A percentile compares a stretch with the other conserved stretches of the same genome.
Conservation (phyloP, 106 monocot genomes). For the Iris macrosiphon region DNA sequence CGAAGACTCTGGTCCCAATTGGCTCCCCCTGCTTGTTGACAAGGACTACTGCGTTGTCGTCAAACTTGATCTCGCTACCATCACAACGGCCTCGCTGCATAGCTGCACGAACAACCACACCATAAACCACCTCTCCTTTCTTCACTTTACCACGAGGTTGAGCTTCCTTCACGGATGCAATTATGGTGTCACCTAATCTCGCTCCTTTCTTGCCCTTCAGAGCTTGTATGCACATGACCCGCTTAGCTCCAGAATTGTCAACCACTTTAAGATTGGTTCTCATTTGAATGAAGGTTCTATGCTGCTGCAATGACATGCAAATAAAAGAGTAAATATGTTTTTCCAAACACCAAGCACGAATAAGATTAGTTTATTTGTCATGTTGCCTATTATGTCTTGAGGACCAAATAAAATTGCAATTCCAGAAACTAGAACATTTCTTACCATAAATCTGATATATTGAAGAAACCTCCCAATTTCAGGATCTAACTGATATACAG, state of each 20-base stretch:
- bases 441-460: no score
- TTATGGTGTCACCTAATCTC: conserved; percentile 70
- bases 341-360: neutral
- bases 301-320: conserved; percentile 44
- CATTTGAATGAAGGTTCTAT: conserved; percentile 93
- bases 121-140: conserved; percentile 83
- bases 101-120: conserved; percentile 85
- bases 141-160: conserved; percentile 86
- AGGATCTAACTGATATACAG: no score
- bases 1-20: conserved; percentile 78
- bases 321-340: neutral
- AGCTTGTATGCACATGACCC: conserved; percentile 92
- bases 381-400: no score
- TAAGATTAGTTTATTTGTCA: no score
- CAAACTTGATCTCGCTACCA: conserved; percentile 83
- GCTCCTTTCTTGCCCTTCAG: conserved; percentile 77
- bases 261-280: conserved; percentile 90
- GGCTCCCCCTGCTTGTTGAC: conserved; percentile 96
- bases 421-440: neutral
- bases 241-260: conserved; percentile 91
- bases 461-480: no score
- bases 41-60: conserved; percentile 88
- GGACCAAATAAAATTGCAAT: neutral
- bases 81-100: conserved; percentile 79
- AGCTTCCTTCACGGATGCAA: conserved; percentile 89